Evolutionary conservation across 177 flowering plant species (phyloP), one percentile per base, ranked within the genome.

Genomic region (Tripterygium wilfordii): DNA sequence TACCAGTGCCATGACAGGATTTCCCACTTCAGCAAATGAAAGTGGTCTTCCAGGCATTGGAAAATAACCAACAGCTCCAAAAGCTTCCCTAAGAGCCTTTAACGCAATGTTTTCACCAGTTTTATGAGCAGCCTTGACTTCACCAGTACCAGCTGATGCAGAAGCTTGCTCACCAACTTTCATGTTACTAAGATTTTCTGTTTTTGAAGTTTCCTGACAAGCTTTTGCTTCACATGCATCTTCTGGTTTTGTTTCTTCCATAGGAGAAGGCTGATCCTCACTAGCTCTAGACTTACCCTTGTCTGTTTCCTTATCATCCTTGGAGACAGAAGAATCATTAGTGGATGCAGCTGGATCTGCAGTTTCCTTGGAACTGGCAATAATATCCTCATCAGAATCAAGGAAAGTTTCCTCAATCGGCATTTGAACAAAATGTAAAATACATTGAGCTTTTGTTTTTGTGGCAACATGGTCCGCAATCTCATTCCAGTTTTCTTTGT

Each of bases 381-480:
- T 69, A 40, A 28, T 35, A 28, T 68, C 65, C 44, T 68, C 85
- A 42, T 66, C 72, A 42, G 48, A 55, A 44, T 80, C 88, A 53
- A 83, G 58, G 67, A 94, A 94, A 3, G 68, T 44, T 58, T 94
- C 99, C 63, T 83, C 95, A 45, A 94, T 87, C 28, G 99, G 96
- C 99, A 94, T 94, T 71, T 89, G 87, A 68, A 94, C 69, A 67
- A 94, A 94, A 49, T 87, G 99, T 71, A 94, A 65, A 48, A 94
- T 89, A 52, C 99, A 94, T 53, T 94, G 97, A 43, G 91, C 82
- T 71, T 82, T 90, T 32, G 97, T 85, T 70, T 94, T 94, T 5
- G 99, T 94, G 36, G 96, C 97, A 38, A 94, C 99, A 70, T 94
- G 99, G 76, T 94, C 99, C 38, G 99, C 95, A 62, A 94, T 94